Base-by-base conservation (phyloP, 257 asterid species). In the Ballota nigra region DNA sequence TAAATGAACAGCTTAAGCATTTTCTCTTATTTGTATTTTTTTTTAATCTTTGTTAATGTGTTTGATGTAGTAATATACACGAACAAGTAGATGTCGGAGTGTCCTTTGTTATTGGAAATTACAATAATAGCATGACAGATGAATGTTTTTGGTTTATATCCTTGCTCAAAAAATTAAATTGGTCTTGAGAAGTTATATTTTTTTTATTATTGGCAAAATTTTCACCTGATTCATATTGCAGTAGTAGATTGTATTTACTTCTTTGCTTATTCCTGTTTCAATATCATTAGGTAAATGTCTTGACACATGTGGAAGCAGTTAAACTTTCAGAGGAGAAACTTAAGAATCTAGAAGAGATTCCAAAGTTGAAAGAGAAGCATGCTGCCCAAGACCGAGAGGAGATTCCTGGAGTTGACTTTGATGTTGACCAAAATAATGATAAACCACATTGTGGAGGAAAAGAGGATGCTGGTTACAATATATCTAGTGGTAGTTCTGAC, bases 251-350 rank as follows among this genome's bases (percentile, higher is more conserved):
- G 58, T 61, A 36, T 66, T 38, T 13, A 8, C 6, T 22, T 3
- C 7, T 26, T 26, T 52, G 71, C 63, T 78, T 52, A 72, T 62
- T 72, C 47, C 18, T 28, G 19, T 38, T 60, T 60, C 36, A 16
- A 4, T 61, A 16, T 57, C 26, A 9, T 73, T 77, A 91, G 97
- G 92, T 91, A 57, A 85, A 91, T 72, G 86, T 88, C 64, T 81
- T 91, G 84, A 89, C 90, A 47, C 96, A 91, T 71, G 70, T 77
- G 28, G 75, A 84, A 68, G 85, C 72, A 51, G 86, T 77, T 66
- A 26, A 43, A 5, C 49, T 85, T 20, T 0, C 11, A 4, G 71
- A 75, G 33, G 61, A 55, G 0, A 1, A 71, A 0, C 82, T 73
- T 28, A 23, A 56, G 0, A 4, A 72, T 0, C 83, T 80, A 55